Evolutionary conservation across 176 grass and related monocot genomes (phyloP), one percentile per base, ranked within the genome.

Genomic region (Rhipidocladum racemiflorum): DNA sequence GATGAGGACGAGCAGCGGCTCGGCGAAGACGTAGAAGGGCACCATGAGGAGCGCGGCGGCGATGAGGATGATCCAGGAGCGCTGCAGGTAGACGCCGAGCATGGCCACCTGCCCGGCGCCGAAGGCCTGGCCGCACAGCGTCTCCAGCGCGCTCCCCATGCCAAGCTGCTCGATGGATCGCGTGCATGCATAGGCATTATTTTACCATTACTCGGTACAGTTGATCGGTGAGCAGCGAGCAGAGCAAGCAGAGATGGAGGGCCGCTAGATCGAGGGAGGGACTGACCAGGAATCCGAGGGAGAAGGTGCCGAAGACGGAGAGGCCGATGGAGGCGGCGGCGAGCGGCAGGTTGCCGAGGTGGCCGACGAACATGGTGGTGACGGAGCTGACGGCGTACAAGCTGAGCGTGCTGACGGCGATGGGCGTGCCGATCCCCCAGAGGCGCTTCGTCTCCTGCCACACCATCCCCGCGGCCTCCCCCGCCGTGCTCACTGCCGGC

Each of bases 131-230:
- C 92, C 95, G 70, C 95, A 97, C 2, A 97, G 88, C 34, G 90
- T 97, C 83, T 97, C 92, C 38, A 97, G 69, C 35, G 95, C 90
- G 79, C 92, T 97, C 44, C 89, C 95, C 95, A 98, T 98, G 68
- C 92, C 90, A 23, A 89, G 83, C 62, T 79, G 77, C 67, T 0
- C 55, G 70, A 8, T 61, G 4, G 45, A 48, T 48, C 45, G 45
- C 77, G 16, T 70, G 54, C 2, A 25, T 30, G 45, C n/a, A 38
- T 74, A 17, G 12, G 51, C 51, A 23, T 38, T 38, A 7, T 38
- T 36, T 36, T 35, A 35, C 6, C 2, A 40, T 55, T 1, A 12
- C 6, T 20, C 32, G 34, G 17, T 23, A n/a, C n/a, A n/a, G 15
- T 16, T 8, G 7, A 9, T 12, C 18, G 12, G 49, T 10, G 70